Base-by-base conservation (phyloP, 805 yeast genomes). In the Wickerhamomyces alni region DNA sequence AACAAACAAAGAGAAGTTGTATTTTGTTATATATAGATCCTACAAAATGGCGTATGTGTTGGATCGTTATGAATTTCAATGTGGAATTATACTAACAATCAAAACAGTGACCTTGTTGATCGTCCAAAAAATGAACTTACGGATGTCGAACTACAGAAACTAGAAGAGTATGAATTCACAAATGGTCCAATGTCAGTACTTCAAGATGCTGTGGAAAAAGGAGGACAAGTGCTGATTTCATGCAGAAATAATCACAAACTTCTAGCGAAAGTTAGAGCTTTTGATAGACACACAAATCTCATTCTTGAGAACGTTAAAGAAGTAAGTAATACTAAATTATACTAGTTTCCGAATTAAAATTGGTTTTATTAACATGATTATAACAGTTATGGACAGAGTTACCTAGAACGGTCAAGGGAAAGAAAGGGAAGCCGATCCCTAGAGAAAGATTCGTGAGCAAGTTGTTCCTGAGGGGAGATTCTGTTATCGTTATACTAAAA, bases 261-360 rank as follows among this genome's bases (percentile, higher is more conserved):
- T 30, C 74, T 93, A 24, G 96, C 89, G 2, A 78, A 86, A 48
- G 93, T 93, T 37, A 85, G 85, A 55, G 97, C 98, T 0, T 93
- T 88, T 61, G 99, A 93, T 59, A 80, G 96, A 57, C 99, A 93
- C 63, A 83, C 96, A 46, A 93, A 93, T 61, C 77, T 93, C 84
- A 82, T 93, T 9, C 66, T 93, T 43, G 96, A 87, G 55, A 87
- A 88, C 52, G 97, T 91, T 27, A 87, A 85, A 59, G 99, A 93
- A 57, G 67, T 83, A 17, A 51, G 53, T 26, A 26, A 5, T n/a
- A n/a, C n/a, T n/a, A n/a, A n/a, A n/a, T n/a, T n/a, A n/a, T n/a
- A 24, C 26, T 24, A 8, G 11, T 24, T 8, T 24, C 26, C 8
- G 26, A 24, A 24, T 24, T 11, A 24, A 24, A 24, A 8, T 24